phyloP scores from a whole-genome alignment of 1,139 yeast genomes.

The Suhomyces terraborum region DNA sequence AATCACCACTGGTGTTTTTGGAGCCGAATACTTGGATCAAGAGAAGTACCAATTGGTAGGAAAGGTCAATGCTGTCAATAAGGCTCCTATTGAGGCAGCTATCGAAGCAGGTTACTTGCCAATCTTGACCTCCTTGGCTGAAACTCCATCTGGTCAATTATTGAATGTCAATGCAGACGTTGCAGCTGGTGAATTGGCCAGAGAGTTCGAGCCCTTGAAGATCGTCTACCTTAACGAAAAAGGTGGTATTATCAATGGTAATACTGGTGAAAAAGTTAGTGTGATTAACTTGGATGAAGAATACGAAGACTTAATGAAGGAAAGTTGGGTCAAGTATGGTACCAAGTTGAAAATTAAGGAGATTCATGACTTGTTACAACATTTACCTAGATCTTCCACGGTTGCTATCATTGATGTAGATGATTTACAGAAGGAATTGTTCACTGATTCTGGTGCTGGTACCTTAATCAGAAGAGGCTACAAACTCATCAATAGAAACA shows the following conservation, averaged over 20 bases:
- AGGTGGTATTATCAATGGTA: slow-evolving; percentile 95
- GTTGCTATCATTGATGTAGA: slow-evolving; percentile 96
- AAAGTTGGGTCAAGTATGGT: slow-evolving; percentile 98
- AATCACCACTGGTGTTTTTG: slow-evolving; percentile 95
- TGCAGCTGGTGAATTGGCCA: slow-evolving; percentile 97
- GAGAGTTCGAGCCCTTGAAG: slow-evolving; percentile 94
- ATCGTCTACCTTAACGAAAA: slow-evolving; percentile 95
- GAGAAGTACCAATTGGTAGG: slow-evolving; percentile 94
- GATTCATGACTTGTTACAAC: slow-evolving; percentile 89
- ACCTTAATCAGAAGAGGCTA: slow-evolving; percentile 97
- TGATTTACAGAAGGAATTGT: slow-evolving; percentile 93
- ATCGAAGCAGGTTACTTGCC: slow-evolving; percentile 97
- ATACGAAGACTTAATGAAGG: slow-evolving; percentile 84
- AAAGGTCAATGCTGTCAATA: slow-evolving; percentile 80
- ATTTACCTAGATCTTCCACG: slow-evolving; percentile 93
- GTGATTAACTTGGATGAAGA: slow-evolving; percentile 94
- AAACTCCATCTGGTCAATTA: slow-evolving; percentile 94
- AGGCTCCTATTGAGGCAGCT: slow-evolving; percentile 90
- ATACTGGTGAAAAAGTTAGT: slow-evolving; percentile 85
- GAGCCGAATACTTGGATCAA: slow-evolving; percentile 88
- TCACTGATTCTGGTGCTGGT: slow-evolving; percentile 99
- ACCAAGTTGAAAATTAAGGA: slow-evolving; percentile 95
- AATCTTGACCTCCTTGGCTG: slow-evolving; percentile 92
- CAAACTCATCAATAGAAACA: slow-evolving; percentile 71
- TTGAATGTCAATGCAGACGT: slow-evolving; percentile 97